Base-by-base conservation (phyloP, 257 asterid species). In the Penstemon newberryi region DNA sequence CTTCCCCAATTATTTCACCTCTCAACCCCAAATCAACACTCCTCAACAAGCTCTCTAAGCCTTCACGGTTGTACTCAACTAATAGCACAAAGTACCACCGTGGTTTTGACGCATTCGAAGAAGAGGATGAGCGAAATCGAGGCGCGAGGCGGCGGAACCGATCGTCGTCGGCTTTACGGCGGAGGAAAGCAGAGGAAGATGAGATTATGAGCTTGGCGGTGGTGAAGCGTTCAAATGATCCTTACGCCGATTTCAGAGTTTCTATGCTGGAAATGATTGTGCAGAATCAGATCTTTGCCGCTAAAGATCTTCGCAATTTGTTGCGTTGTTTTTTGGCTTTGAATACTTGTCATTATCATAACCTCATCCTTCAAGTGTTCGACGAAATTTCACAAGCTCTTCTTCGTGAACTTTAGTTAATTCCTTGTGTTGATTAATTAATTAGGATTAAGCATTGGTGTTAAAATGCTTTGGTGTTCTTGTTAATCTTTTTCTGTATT, bases 191-290 rank as follows among this genome's bases (percentile, higher is more conserved):
- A 62, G 36, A 53, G 15, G 73, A 56, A 41, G 69, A 25, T 4
- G 85, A 75, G 15, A 69, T 63, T 55, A 45, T 43, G 67, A 63
- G 78, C 55, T 39, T 72, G 69, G 86, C 86, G 46, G 86, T 85
- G 76, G 88, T 83, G 82, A 85, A 85, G 71, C 70, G 78, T 0
- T 85, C 91, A 33, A 72, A 75, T 4, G 82, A 85, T 73, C 91
- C 91, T 3, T 83, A 83, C 70, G 64, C 37, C 4, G 88, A 85
- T 72, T 85, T 85, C 76, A 82, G 82, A 51, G 59, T 57, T 0
- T 85, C 91, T 0, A 80, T 85, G 88, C 70, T 83, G 85, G 91
- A 85, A 55, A 83, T 85, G 91, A 85, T 85, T 8, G 79, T 81
- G 65, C 83, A 83, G 63, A 85, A 81, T 36, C 74, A 79, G 67